These are phyloP conservation scores for Angophora floribunda DNA, from an alignment of 345 rosid species.

Conservation along the genomic window DNA sequence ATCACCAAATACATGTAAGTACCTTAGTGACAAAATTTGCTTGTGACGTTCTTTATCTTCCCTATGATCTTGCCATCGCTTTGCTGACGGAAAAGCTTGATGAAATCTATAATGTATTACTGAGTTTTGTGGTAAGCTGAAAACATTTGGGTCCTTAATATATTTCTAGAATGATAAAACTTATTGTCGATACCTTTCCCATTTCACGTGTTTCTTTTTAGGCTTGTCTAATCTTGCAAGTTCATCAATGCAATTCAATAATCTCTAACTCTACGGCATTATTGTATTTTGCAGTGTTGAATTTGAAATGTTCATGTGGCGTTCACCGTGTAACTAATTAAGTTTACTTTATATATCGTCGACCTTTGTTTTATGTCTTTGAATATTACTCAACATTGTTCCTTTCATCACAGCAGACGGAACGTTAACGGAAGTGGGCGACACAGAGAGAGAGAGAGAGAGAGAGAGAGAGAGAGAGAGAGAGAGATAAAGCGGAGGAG, in stretches of 20 bases:
- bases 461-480: not conserved
- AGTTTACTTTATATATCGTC: not conserved
- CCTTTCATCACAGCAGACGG: not conserved
- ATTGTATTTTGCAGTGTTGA: accelerated
- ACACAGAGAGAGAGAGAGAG: not conserved
- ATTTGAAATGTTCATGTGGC: not conserved
- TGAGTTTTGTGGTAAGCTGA: not conserved
- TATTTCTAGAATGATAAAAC: not conserved
- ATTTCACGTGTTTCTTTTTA: not conserved
- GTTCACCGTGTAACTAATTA: not conserved
- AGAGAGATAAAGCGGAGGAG: not conserved
- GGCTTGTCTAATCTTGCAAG: accelerated
- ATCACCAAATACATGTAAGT: too few species aligned
- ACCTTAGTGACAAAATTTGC: too few species aligned
- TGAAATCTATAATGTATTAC: too few species aligned
- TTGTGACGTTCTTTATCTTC: too few species aligned
- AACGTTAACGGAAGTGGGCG: not conserved
- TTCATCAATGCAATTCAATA: not conserved
- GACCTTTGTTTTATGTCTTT: not conserved
- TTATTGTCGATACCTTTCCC: accelerated
- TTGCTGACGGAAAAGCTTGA: too few species aligned
- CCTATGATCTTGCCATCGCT: too few species aligned
- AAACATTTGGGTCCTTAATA: not conserved
- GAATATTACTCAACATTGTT: not conserved
- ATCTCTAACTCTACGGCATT: not conserved